Percentiles rank a stretch among this genome's conserved stretches.
Evolutionary conservation across 2,329 filamentous ascomycete genomes (phyloP).

Genomic region (Colletotrichum horii): DNA sequence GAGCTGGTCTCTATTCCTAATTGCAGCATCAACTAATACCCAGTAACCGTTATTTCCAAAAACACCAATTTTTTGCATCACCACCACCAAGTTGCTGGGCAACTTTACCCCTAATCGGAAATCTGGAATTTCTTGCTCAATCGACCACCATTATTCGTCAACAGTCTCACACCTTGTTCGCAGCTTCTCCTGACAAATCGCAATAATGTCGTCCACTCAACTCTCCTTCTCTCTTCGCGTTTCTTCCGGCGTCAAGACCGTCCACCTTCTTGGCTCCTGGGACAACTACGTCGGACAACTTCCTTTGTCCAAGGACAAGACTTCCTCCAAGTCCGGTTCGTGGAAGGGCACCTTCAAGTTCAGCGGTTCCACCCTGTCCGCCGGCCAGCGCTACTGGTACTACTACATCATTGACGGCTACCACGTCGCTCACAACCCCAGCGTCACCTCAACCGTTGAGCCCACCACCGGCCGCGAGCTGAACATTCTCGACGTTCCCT

Average conservation of each 20-base stretch:
- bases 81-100: conserved; percentile 42
- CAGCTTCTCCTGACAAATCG: conserved; percentile 38
- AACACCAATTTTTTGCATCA: conserved; percentile 20
- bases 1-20: conserved; percentile 60
- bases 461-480: conserved; percentile 96
- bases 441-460: conserved; percentile 86
- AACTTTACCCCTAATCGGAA: conserved; percentile 49
- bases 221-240: conserved; percentile 96
- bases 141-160: conserved; percentile 33
- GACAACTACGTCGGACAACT: conserved; percentile 96
- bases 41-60: conserved; percentile 21
- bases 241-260: conserved; percentile 94
- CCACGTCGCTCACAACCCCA: conserved; percentile 96
- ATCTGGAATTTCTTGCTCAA: conserved; percentile 63
- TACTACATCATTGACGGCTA: conserved; percentile 99
- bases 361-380: conserved; percentile 82
- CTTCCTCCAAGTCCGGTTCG: conserved; percentile 82
- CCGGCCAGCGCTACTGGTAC: conserved; percentile 98
- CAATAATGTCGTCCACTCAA: conserved; percentile 87
- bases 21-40: conserved; percentile 29
- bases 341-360: conserved; percentile 99
- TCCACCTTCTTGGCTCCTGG: conserved; percentile 97
- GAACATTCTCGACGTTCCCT: conserved; percentile 95
- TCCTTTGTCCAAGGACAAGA: conserved; percentile 87
- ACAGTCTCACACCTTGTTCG: conserved; percentile 12